Percentiles rank a stretch among this genome's conserved stretches.
These are phyloP conservation scores for Excoecaria cochinchinensis DNA, from an alignment of 345 rosid species.

Conservation along the genomic window DNA sequence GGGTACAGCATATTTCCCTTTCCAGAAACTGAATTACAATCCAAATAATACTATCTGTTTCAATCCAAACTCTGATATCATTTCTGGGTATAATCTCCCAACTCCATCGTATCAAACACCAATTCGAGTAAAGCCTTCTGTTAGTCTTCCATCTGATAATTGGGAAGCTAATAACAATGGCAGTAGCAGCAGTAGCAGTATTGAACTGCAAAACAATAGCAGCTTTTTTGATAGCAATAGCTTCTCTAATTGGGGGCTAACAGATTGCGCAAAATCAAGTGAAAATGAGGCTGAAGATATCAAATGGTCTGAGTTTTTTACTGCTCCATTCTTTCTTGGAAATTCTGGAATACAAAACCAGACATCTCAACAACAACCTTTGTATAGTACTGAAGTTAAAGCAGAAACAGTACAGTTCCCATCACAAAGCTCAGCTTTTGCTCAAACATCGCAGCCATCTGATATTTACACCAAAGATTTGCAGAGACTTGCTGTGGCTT, in stretches of 20 bases:
- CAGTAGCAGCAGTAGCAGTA: slow-evolving; percentile 32
- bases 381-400: slow-evolving; percentile 34
- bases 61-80: slow-evolving; percentile 36
- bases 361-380: slow-evolving; percentile 22
- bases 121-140: slow-evolving; percentile 51
- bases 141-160: slow-evolving; percentile 48
- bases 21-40: slow-evolving; percentile 55
- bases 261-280: slow-evolving; percentile 30
- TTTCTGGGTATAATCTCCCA: slow-evolving; percentile 35
- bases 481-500: slow-evolving; percentile 42
- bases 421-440: no score
- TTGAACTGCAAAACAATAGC: slow-evolving; percentile 46
- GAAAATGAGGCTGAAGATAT: slow-evolving; percentile 35
- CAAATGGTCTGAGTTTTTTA: slow-evolving; percentile 55
- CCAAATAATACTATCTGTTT: slow-evolving; percentile 37
- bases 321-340: slow-evolving; percentile 37
- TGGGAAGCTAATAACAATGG: slow-evolving; percentile 34
- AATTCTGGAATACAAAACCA: slow-evolving; percentile 6
- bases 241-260: slow-evolving; percentile 36
- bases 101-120: slow-evolving; percentile 46
- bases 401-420: slow-evolving; percentile 18
- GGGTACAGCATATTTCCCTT: slow-evolving; percentile 42
- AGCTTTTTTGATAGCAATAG: slow-evolving; percentile 34
- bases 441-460: slow-evolving; percentile 23
- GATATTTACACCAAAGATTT: slow-evolving; percentile 37